Conservation (phyloP, 2,329 filamentous ascomycete genomes). For the Pseudonectria foliicola region DNA sequence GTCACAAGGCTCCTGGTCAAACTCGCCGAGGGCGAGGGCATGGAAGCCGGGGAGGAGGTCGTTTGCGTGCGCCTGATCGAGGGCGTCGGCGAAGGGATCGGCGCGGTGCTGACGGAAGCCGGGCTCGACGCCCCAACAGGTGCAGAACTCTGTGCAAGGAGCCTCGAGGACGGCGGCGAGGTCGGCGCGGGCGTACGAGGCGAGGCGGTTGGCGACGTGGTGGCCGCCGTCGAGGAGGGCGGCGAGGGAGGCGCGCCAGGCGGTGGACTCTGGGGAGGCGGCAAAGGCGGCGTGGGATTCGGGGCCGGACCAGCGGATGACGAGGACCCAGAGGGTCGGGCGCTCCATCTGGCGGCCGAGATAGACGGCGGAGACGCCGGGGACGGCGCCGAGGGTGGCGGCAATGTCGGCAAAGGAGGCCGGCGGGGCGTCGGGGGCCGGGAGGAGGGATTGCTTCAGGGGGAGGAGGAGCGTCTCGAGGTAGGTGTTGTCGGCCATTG, state of each 20-base stretch:
- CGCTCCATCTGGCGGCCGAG: slow-evolving; percentile 29
- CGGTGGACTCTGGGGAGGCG: slow-evolving; percentile 32
- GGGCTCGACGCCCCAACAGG: slow-evolving; percentile 26
- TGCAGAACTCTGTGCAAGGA: slow-evolving; percentile 33
- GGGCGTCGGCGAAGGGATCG: slow-evolving; percentile 19
- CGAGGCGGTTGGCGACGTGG: slow-evolving; percentile 16
- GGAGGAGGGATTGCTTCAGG: slow-evolving; percentile 23
- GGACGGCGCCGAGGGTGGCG: slow-evolving; percentile 22
- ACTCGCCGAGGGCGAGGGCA: slow-evolving; percentile 27
- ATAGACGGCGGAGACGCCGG: slow-evolving; percentile 27
- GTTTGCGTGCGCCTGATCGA: slow-evolving; percentile 10
- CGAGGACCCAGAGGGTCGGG: slow-evolving; percentile 24
- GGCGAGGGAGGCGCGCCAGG: slow-evolving; percentile 31
- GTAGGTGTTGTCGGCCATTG: slow-evolving; percentile 20
- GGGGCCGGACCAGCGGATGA: slow-evolving; percentile 28
- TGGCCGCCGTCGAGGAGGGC: slow-evolving; percentile 21
- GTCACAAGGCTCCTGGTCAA: slow-evolving; percentile 23
- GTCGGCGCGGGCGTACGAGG: slow-evolving; percentile 14
- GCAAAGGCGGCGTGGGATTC: slow-evolving; percentile 32
- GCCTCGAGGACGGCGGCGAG: slow-evolving; percentile 24
- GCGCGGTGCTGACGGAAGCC: slow-evolving; percentile 26
- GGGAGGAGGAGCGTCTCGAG: slow-evolving; percentile 26
- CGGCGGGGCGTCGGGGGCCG: slow-evolving; percentile 18
- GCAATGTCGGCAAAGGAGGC: slow-evolving; percentile 20
- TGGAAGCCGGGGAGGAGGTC: slow-evolving; percentile 21